Evolutionary conservation across 257 asterid genomes (phyloP).

Genomic region (Ballota nigra): DNA sequence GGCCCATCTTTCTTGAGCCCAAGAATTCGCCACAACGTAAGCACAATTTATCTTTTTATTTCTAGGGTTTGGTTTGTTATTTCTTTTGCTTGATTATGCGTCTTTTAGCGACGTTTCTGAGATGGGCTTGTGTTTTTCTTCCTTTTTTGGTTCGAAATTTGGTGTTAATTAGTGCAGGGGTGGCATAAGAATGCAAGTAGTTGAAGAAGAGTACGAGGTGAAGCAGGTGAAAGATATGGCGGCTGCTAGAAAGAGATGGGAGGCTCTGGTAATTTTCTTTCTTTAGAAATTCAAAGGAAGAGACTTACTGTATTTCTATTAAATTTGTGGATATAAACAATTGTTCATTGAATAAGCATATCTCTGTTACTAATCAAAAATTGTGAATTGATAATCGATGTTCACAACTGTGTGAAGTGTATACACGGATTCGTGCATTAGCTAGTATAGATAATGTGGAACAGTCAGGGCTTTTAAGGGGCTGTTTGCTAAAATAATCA

Average conservation of each 20-base stretch:
- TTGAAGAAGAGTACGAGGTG: constrained; percentile 83
- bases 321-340: background rate
- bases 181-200: constrained; percentile 66
- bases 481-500: background rate
- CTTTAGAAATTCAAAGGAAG: constrained; percentile 7
- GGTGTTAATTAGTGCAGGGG: constrained; percentile 40
- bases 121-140: constrained; percentile 9
- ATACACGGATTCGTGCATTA: background rate
- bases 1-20: constrained; percentile 27
- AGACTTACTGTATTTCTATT: background rate
- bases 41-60: background rate
- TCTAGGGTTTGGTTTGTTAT: background rate
- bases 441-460: background rate
- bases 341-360: background rate
- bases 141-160: background rate
- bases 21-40: constrained; percentile 40
- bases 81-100: background rate
- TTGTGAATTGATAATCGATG: background rate
- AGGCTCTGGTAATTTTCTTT: constrained; percentile 58
- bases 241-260: constrained; percentile 98
- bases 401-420: background rate
- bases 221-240: constrained; percentile 97
- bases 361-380: background rate
- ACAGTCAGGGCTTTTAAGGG: background rate
- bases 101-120: constrained; percentile 13